These are phyloP conservation scores for Malus orientalis DNA, from an alignment of 306 rosid species.

Conservation along the genomic window DNA sequence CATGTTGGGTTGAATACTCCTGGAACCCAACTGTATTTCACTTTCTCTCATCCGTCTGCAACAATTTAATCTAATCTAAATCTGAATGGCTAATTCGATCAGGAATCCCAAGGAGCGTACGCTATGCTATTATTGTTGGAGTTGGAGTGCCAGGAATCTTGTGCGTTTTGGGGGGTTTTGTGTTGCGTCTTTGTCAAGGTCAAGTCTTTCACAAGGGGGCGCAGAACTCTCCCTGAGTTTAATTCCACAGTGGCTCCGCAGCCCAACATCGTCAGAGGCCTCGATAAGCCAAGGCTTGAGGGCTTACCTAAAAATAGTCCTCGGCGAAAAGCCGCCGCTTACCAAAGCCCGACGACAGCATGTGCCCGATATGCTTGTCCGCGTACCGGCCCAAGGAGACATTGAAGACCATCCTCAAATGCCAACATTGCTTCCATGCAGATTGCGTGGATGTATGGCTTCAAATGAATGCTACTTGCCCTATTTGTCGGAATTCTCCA, in stretches of 20 bases:
- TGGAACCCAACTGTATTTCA: neutral
- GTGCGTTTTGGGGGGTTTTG: constrained; percentile 36
- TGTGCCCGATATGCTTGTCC: constrained; percentile 54
- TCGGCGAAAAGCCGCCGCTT: constrained; percentile 39
- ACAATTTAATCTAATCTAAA: neutral
- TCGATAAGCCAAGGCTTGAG: constrained; percentile 46
- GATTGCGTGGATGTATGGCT: constrained; percentile 73
- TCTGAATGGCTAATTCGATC: neutral
- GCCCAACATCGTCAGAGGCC: constrained; percentile 27
- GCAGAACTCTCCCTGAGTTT: constrained; percentile 26
- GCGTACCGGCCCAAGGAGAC: constrained; percentile 57
- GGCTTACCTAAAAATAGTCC: constrained; percentile 49
- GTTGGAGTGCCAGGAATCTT: constrained; percentile 30
- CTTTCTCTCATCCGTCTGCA: neutral
- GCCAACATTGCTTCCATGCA: constrained; percentile 65
- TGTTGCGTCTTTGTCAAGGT: constrained; percentile 23
- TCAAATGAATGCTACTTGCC: constrained; percentile 54
- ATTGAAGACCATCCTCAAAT: constrained; percentile 48
- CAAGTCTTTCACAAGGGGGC: constrained; percentile 8
- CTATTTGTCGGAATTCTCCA: constrained; percentile 58
- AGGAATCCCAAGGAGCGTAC: constrained; percentile 45
- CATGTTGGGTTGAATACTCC: no score
- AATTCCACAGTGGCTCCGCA: constrained; percentile 21
- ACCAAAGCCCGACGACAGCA: constrained; percentile 36
- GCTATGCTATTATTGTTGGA: constrained; percentile 41